phyloP scores from a whole-genome alignment of 2,329 filamentous ascomycete genomes.

The Aspergillus sp. region DNA sequence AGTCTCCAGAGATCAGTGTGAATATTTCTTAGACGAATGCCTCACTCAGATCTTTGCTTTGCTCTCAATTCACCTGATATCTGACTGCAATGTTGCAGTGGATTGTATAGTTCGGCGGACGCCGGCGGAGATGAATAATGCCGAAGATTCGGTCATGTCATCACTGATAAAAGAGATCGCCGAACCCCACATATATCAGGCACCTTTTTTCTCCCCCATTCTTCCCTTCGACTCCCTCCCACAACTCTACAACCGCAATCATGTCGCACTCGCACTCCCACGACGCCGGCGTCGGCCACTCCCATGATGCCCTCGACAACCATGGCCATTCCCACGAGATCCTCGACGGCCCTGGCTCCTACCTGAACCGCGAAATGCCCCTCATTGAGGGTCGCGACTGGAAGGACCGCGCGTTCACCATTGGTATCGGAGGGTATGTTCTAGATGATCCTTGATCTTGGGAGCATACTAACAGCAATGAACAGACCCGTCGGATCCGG shows the following conservation, averaged over 20 bases:
- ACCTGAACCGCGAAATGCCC: conserved; percentile 85
- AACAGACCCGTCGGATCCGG: conserved; percentile 87
- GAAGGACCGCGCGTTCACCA: conserved; percentile 84
- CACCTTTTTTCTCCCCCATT: background rate
- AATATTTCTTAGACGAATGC: too few relatives aligned
- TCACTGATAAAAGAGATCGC: too few relatives aligned
- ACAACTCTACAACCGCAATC: background rate
- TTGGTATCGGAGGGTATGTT: conserved; percentile 92
- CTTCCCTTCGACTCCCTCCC: background rate
- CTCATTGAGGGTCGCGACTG: conserved; percentile 85
- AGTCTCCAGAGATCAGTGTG: too few relatives aligned
- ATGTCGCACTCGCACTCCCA: conserved; percentile 43
- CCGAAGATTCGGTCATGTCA: too few relatives aligned
- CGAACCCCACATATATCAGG: background rate
- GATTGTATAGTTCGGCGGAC: too few relatives aligned
- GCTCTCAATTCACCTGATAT: too few relatives aligned
- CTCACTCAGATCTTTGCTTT: too few relatives aligned
- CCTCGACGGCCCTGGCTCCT: conserved; percentile 88
- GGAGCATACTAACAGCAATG: background rate
- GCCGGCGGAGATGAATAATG: too few relatives aligned
- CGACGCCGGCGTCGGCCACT: conserved; percentile 34
- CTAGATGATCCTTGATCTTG: too few relatives aligned
- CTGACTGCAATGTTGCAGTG: too few relatives aligned
- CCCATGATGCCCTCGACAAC: conserved; percentile 57
- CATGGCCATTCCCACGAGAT: conserved; percentile 97